Conservation (phyloP, 495 filamentous ascomycete species). For the Tuber aestivum region DNA sequence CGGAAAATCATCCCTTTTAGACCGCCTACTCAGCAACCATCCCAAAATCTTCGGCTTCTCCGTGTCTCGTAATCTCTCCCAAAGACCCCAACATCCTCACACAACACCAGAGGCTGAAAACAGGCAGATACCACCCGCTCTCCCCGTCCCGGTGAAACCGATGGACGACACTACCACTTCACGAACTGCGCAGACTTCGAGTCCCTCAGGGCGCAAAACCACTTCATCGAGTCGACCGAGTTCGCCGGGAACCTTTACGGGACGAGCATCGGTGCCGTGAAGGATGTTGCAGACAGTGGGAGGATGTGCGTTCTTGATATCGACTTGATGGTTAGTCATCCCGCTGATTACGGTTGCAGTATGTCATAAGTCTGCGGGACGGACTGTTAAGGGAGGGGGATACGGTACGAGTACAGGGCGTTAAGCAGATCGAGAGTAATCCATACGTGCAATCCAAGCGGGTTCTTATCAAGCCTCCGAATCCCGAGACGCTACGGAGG, state of each 20-base stretch:
- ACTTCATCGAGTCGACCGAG: slow-evolving; percentile 76
- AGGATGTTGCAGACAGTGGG: slow-evolving; percentile 61
- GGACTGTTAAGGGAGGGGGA: background rate
- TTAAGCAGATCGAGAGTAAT: slow-evolving; percentile 79
- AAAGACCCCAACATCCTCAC: background rate
- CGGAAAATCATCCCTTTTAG: slow-evolving; percentile 81
- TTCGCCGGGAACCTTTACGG: slow-evolving; percentile 82
- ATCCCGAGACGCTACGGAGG: slow-evolving; percentile 62
- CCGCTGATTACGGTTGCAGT: background rate
- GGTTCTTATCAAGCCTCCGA: slow-evolving; percentile 74
- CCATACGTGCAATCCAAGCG: slow-evolving; percentile 67
- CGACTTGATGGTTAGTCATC: slow-evolving; percentile 47
- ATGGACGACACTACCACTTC: slow-evolving; percentile 76
- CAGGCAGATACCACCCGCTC: slow-evolving; percentile 62
- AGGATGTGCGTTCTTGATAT: slow-evolving; percentile 68
- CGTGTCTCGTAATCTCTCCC: slow-evolving; percentile 52
- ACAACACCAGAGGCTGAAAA: background rate
- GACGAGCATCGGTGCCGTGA: slow-evolving; percentile 67
- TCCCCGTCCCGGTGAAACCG: slow-evolving; percentile 66
- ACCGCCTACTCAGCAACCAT: slow-evolving; percentile 59
- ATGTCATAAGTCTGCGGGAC: slow-evolving; percentile 1
- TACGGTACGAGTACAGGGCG: slow-evolving; percentile 58
- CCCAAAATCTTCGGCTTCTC: slow-evolving; percentile 73
- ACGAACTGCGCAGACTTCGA: slow-evolving; percentile 61
- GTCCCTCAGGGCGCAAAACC: slow-evolving; percentile 53